Evolutionary conservation across 2,329 filamentous ascomycete genomes (phyloP), one percentile per base, ranked within the genome.

Genomic region (Venturia pyrina): DNA sequence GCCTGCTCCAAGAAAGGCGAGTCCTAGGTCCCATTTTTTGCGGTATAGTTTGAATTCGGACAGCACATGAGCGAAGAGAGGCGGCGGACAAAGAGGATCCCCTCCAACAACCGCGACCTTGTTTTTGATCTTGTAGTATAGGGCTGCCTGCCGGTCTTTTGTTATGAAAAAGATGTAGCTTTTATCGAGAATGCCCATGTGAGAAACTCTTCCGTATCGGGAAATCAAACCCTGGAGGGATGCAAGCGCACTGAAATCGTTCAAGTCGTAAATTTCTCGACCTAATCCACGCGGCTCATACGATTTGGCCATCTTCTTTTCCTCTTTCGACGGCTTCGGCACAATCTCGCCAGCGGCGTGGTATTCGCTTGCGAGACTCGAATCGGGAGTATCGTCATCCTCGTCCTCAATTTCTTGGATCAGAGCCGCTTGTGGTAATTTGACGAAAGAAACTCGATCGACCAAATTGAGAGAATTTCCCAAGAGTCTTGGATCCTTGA

Each of bases 141-240:
- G 68, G 0, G 73, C 77, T 8, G 71, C 77, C 2, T 44, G 24
- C 15, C 59, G 28, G 7, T 70, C 66, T 48, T 72, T 70, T 62
- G 75, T 78, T 19, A 79, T 70, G 66, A 78, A 79, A 67, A 79
- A 76, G 5, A 68, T 72, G 65, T 79, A 79, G 61, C 74, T 77
- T 8, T 69, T 73, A 57, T 79, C 78, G 1, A 78, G 72, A n/a
- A 79, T 73, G 1, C 76, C 77, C 77, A 78, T 79, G 65, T 79
- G 76, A 5, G 77, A 77, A 1, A 78, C 75, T 19, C 72, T 71
- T 7, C 77, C 76, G 67, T 78, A 75, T 13, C 69, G 68, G 5
- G 69, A 69, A 1, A 75, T 71, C 1, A 79, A 70, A 1, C 67
- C 64, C 48, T 73, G 69, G 17, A 77, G 69, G 17, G 73, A 71